Conservation (phyloP, 108 stramenopile genomes). For the Skeletonema marinoi region DNA sequence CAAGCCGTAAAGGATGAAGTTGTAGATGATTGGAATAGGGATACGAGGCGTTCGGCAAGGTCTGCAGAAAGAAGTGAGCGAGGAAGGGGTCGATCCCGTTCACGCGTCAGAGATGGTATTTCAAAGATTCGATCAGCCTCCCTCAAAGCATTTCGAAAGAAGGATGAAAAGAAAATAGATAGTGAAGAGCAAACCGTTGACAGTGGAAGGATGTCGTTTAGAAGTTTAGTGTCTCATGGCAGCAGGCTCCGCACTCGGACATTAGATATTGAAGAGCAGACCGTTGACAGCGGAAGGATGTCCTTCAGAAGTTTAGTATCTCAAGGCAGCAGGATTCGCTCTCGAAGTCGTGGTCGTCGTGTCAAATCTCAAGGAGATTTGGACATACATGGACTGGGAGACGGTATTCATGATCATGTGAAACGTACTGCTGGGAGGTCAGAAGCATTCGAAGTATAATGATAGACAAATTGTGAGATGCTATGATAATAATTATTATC, state of each 20-base stretch:
- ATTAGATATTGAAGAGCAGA: neutral
- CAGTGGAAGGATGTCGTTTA: neutral
- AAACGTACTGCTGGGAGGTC: neutral
- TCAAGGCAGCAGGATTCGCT: neutral
- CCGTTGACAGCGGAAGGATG: neutral
- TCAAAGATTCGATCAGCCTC: slow-evolving; percentile 45
- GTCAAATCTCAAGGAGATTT: neutral
- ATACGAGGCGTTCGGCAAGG: slow-evolving; percentile 1
- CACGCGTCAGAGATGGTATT: slow-evolving; percentile 35
- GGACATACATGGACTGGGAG: neutral
- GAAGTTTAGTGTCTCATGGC: neutral
- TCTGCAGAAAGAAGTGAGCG: slow-evolving; percentile 1
- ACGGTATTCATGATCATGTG: neutral
- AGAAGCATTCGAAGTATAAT: neutral
- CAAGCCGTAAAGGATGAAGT: slow-evolving; percentile 13
- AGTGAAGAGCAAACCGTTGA: neutral
- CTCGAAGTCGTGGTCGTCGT: neutral
- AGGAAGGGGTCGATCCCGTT: slow-evolving; percentile 34
- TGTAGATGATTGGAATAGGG: slow-evolving; percentile 13
- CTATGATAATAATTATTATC: neutral
- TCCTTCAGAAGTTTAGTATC: neutral
- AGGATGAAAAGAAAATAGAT: neutral
- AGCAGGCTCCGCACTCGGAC: neutral
- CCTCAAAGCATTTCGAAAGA: slow-evolving; percentile 24
- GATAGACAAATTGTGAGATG: neutral